These are phyloP conservation scores for Lathyrus sativus DNA, from an alignment of 306 rosid species.

Conservation along the genomic window DNA sequence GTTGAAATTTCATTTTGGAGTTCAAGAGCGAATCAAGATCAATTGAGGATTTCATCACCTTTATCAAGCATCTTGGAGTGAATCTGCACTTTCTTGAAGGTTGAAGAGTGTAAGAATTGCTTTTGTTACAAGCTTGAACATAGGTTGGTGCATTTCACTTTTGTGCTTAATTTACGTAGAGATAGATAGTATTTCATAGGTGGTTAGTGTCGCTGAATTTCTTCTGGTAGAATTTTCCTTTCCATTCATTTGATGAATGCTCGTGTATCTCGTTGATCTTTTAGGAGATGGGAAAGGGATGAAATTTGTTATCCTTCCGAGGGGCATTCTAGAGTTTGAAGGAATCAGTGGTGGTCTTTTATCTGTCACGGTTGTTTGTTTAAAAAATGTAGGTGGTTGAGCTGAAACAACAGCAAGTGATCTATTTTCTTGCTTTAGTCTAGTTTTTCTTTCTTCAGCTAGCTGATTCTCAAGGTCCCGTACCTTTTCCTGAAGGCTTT, in stretches of 20 bases:
- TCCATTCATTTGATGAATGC: constrained; percentile 44
- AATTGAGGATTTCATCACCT: too few species aligned
- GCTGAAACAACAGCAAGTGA: constrained; percentile 58
- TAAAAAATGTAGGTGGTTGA: constrained; percentile 50
- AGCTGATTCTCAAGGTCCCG: constrained; percentile 92
- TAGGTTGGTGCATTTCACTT: too few species aligned
- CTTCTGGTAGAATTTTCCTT: constrained; percentile 69
- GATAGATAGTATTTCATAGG: too few species aligned
- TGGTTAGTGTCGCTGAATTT: constrained; percentile 39
- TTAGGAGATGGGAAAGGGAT: constrained; percentile 64
- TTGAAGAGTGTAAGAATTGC: too few species aligned
- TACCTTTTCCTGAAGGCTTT: constrained; percentile 89
- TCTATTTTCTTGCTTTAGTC: constrained; percentile 81
- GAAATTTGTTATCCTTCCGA: constrained; percentile 64
- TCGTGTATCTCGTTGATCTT: constrained; percentile 41
- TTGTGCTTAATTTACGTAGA: too few species aligned
- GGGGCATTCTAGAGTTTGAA: constrained; percentile 67
- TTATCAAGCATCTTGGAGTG: too few species aligned
- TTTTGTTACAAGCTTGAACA: too few species aligned
- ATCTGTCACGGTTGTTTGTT: constrained; percentile 41
- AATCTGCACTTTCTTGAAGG: too few species aligned
- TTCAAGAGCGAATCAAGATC: too few species aligned
- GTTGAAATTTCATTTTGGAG: too few species aligned
- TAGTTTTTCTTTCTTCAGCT: constrained; percentile 79
- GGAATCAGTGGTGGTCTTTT: constrained; percentile 85